A percentile compares a stretch with the other conserved stretches of the same genome.
These are phyloP conservation scores for Geosmithia morbida DNA, from an alignment of 2,329 filamentous ascomycete genomes.

Conservation along the genomic window DNA sequence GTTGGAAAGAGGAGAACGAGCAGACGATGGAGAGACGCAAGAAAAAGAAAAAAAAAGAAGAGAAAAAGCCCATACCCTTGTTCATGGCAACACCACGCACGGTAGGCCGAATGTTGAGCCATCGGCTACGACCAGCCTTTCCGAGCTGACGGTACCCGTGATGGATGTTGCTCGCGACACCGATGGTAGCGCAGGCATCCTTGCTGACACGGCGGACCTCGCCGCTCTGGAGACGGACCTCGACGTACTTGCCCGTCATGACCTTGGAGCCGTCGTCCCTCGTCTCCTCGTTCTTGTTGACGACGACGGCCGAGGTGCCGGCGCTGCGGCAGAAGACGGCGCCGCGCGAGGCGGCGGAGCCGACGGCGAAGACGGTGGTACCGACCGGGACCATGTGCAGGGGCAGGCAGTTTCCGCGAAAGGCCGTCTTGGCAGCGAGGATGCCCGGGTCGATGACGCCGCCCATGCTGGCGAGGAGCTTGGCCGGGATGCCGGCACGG, in stretches of 20 bases:
- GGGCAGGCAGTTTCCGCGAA: constrained; percentile 87
- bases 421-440: constrained; percentile 83
- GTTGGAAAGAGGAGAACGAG: no score
- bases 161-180: constrained; percentile 84
- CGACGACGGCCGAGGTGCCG: constrained; percentile 77
- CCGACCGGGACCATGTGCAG: constrained; percentile 92
- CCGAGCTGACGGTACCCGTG: constrained; percentile 83
- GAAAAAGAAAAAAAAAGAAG: not conserved
- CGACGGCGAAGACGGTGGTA: constrained; percentile 85
- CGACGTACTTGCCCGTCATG: constrained; percentile 64
- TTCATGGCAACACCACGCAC: constrained; percentile 99
- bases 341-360: constrained; percentile 55
- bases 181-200: constrained; percentile 88
- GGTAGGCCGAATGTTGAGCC: constrained; percentile 87
- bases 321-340: constrained; percentile 92
- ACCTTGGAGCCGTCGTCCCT: constrained; percentile 42
- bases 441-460: constrained; percentile 90
- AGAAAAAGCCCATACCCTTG: constrained; percentile 41
- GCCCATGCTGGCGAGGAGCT: constrained; percentile 83
- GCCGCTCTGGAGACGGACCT: constrained; percentile 78
- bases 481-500: constrained; percentile 72
- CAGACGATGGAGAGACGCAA: no score
- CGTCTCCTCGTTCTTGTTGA: constrained; percentile 74
- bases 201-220: constrained; percentile 82
- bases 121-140: constrained; percentile 86